A percentile compares a stretch with the other conserved stretches of the same genome.
Evolutionary conservation across 306 rosid genomes (phyloP).

Genomic region (Datisca glomerata): DNA sequence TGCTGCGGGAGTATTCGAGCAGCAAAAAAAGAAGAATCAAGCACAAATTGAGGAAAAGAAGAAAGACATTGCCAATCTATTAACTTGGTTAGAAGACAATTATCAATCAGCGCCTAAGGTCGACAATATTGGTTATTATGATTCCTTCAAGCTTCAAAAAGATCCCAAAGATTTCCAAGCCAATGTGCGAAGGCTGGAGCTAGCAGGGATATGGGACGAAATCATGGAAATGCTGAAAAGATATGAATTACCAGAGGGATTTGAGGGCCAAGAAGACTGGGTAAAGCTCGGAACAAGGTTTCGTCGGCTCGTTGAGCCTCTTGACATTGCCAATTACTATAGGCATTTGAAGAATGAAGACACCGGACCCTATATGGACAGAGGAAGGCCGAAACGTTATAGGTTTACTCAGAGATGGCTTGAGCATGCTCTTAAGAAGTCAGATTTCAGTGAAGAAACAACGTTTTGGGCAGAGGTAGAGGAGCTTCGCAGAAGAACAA

Average conservation of each 20-base stretch:
- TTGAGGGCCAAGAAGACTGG: conserved; percentile 46
- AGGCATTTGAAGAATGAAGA: conserved; percentile 54
- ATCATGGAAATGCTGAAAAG: conserved; percentile 47
- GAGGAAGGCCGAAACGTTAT: conserved; percentile 55
- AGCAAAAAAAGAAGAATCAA: conserved; percentile 27
- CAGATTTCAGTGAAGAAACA: conserved; percentile 29
- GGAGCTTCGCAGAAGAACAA: conserved; percentile 31
- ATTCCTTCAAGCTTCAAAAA: conserved; percentile 59
- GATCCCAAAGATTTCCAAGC: conserved; percentile 44
- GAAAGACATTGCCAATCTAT: neutral
- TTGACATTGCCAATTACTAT: conserved; percentile 75
- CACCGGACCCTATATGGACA: conserved; percentile 36
- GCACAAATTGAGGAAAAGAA: conserved; percentile 11
- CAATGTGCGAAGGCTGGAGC: conserved; percentile 52
- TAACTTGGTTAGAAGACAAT: conserved; percentile 6
- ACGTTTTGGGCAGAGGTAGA: conserved; percentile 68
- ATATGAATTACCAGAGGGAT: conserved; percentile 64
- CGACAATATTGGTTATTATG: conserved; percentile 29
- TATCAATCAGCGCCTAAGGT: conserved; percentile 26
- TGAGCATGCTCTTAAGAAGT: conserved; percentile 21
- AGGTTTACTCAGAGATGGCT: conserved; percentile 53
- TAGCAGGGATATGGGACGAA: conserved; percentile 71
- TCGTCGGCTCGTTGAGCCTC: conserved; percentile 63
- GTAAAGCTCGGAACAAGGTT: conserved; percentile 29
- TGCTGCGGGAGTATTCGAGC: conserved; percentile 49